A percentile compares a stretch with the other conserved stretches of the same genome.
Evolutionary conservation across 148 eudicot genomes (phyloP).

Genomic region (Dianthus caryophyllus): DNA sequence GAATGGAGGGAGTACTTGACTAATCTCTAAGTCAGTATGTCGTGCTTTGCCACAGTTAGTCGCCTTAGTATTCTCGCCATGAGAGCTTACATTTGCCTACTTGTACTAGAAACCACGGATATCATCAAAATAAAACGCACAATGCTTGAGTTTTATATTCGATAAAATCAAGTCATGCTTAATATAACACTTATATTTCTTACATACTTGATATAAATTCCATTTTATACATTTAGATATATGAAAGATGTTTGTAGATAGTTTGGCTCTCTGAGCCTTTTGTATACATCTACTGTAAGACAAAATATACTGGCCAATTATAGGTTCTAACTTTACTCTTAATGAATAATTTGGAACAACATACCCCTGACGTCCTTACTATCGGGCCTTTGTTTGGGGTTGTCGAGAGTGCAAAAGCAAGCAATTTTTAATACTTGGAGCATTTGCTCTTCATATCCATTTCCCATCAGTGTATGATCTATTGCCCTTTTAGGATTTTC

Average conservation of each 20-base stretch:
- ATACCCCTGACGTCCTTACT: slow-evolving; percentile 74
- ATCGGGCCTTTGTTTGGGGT: slow-evolving; percentile 87
- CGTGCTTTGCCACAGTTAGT: neutral
- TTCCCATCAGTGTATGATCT: slow-evolving; percentile 55
- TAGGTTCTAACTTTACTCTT: neutral
- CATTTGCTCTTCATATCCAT: slow-evolving; percentile 86
- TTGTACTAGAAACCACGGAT: neutral
- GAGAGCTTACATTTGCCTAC: slow-evolving; percentile 5
- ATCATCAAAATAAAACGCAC: neutral
- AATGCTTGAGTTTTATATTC: slow-evolving; percentile 1
- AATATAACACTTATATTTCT: neutral
- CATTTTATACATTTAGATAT: neutral
- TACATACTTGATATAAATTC: too few species aligned
- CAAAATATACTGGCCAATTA: neutral
- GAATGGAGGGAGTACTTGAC: too few species aligned
- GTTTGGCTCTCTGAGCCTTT: too few species aligned
- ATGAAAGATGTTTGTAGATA: too few species aligned
- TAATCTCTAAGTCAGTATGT: neutral
- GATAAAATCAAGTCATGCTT: slow-evolving; percentile 5
- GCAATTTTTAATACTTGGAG: slow-evolving; percentile 84
- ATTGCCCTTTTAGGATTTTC: slow-evolving; percentile 63
- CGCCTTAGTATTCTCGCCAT: slow-evolving; percentile 1
- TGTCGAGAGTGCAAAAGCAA: slow-evolving; percentile 71
- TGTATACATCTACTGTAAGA: neutral
- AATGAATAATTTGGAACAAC: slow-evolving; percentile 70